These are phyloP conservation scores for Melanomma pulvis-pyrius DNA, from an alignment of 495 filamentous ascomycete genomes.

Conservation along the genomic window DNA sequence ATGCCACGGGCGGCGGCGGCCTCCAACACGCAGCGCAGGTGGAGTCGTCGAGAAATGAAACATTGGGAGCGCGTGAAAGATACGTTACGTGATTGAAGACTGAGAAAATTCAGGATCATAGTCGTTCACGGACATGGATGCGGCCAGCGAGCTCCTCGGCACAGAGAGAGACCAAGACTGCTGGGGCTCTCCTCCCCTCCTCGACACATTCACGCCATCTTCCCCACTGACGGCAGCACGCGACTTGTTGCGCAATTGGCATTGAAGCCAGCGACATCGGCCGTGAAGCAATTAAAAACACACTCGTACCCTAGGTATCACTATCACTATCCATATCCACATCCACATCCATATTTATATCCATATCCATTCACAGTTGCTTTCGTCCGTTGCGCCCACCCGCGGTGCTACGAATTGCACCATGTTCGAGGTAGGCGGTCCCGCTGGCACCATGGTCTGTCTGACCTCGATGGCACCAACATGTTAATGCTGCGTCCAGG, in stretches of 20 bases:
- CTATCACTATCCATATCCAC: too few species aligned
- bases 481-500: slow-evolving; percentile 25
- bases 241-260: neutral
- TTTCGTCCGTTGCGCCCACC: too few species aligned
- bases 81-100: neutral
- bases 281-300: neutral
- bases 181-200: too few species aligned
- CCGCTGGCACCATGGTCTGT: neutral
- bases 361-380: too few species aligned
- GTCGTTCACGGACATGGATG: neutral
- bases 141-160: too few species aligned
- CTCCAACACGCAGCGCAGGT: neutral
- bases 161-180: too few species aligned
- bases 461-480: too few species aligned
- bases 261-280: neutral
- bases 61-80: neutral
- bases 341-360: too few species aligned
- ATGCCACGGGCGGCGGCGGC: neutral
- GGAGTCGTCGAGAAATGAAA: neutral
- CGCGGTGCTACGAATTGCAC: neutral
- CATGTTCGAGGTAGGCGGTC: slow-evolving; percentile 36
- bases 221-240: too few species aligned
- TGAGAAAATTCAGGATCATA: neutral
- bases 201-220: too few species aligned
- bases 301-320: too few species aligned